A percentile compares a stretch with the other conserved stretches of the same genome.
These are phyloP conservation scores for Mucor velutinosus DNA, from an alignment of 371 early-diverging fungal genomes.

Conservation along the genomic window DNA sequence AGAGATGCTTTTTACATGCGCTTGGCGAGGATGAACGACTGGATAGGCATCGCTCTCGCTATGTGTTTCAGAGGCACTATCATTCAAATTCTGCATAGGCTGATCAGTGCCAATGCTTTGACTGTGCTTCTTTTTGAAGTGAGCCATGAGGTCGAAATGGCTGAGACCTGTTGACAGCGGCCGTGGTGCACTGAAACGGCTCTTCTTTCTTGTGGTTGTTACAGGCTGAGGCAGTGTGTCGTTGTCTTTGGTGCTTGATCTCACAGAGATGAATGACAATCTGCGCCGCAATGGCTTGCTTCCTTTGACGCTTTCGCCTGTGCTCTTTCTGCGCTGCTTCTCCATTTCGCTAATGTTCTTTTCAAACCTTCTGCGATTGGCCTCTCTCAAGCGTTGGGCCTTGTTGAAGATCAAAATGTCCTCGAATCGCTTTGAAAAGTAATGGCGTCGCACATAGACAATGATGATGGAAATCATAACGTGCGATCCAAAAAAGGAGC, in stretches of 20 bases:
- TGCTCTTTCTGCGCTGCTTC: conserved; percentile 6
- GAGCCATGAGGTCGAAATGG: conserved; percentile 7
- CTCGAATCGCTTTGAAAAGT: conserved; percentile 53
- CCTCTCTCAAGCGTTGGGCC: conserved; percentile 32
- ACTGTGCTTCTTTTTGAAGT: conserved; percentile 11
- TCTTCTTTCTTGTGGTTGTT: background rate
- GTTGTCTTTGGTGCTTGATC: conserved; percentile 4
- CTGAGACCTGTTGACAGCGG: background rate
- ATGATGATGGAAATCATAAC: conserved; percentile 39
- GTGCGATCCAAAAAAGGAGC: conserved; percentile 38
- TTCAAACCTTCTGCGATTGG: conserved; percentile 32
- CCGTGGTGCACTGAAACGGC: background rate
- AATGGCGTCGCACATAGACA: conserved; percentile 38
- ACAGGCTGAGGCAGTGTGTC: background rate
- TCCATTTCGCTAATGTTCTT: conserved; percentile 19
- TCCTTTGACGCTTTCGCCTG: background rate
- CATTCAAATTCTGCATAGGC: background rate
- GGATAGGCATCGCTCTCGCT: background rate
- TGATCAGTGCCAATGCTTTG: background rate
- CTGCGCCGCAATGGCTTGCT: conserved; percentile 6
- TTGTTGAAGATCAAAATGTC: conserved; percentile 46
- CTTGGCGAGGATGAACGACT: background rate
- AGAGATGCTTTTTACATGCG: background rate
- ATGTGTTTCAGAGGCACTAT: background rate
- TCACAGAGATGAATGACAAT: conserved; percentile 25